A percentile compares a stretch with the other conserved stretches of the same genome.
Evolutionary conservation across 129 eudicot species (phyloP).

Genomic region (Centaurea solstitialis): DNA sequence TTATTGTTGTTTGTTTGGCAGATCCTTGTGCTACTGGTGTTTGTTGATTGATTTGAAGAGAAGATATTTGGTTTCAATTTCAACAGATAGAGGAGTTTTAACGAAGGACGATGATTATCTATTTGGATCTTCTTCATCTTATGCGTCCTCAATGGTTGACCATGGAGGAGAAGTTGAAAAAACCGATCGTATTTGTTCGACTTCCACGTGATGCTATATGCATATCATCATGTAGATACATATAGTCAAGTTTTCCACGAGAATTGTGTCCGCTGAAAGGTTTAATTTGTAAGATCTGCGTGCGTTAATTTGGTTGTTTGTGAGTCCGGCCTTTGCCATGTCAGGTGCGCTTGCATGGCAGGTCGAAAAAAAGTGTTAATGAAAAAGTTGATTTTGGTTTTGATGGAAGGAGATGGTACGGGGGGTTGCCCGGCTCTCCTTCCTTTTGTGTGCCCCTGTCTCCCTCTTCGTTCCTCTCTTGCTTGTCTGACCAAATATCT

Average conservation of each 20-base stretch:
- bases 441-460: conserved; percentile 40
- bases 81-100: not conserved
- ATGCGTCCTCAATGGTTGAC: not conserved
- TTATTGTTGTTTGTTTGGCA: not conserved
- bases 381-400: conserved; percentile 41
- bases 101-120: not conserved
- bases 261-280: conserved; percentile 26
- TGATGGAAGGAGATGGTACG: conserved; percentile 76
- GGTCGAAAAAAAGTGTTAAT: conserved; percentile 54
- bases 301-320: conserved; percentile 21
- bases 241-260: conserved; percentile 6
- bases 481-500: not conserved
- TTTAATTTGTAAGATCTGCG: conserved; percentile 18
- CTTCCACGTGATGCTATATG: conserved; percentile 12
- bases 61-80: not conserved
- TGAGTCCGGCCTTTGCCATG: conserved; percentile 90
- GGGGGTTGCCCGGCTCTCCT: conserved; percentile 78
- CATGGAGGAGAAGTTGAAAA: not conserved
- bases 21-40: not conserved
- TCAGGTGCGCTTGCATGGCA: conserved; percentile 99
- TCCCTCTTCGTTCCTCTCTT: not conserved
- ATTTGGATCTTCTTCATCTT: not conserved
- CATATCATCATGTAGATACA: conserved; percentile 6
- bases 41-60: not conserved
- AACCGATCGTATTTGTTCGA: conserved; percentile 5